Percentiles rank a stretch among this genome's conserved stretches.
Conservation (phyloP, 1,284 basidiomycete genomes). For the Cutaneotrichosporon daszewskae region DNA sequence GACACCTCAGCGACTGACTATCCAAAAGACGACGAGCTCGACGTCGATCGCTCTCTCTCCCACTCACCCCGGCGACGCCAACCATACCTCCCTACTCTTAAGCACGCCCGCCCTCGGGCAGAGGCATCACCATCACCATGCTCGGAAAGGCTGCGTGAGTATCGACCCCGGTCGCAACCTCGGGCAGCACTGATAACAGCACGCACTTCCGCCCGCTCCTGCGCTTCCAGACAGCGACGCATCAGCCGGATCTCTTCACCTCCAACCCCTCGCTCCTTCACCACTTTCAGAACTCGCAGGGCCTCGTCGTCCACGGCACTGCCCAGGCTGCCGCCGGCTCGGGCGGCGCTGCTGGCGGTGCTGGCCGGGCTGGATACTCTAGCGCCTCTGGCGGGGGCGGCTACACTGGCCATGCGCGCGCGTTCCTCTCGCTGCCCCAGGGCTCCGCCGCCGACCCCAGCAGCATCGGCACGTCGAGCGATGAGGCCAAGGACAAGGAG, state of each 20-base stretch:
- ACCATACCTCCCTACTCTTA: background rate
- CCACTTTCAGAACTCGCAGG: constrained; percentile 34
- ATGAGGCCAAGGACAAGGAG: constrained; percentile 18
- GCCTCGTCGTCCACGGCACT: constrained; percentile 22
- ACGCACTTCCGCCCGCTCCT: constrained; percentile 44
- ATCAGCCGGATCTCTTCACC: constrained; percentile 44
- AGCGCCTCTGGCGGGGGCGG: constrained; percentile 29
- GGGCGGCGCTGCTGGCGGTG: constrained; percentile 24
- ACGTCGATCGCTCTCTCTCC: background rate
- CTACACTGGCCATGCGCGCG: constrained; percentile 44
- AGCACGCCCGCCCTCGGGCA: constrained; percentile 8
- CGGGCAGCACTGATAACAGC: constrained; percentile 18
- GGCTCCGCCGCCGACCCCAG: constrained; percentile 27
- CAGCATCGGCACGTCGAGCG: constrained; percentile 17
- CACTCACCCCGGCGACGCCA: background rate
- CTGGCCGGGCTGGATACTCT: constrained; percentile 34
- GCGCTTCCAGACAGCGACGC: constrained; percentile 34
- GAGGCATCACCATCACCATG: constrained; percentile 26
- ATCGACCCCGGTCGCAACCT: background rate
- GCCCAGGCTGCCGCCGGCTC: constrained; percentile 18
- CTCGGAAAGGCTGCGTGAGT: constrained; percentile 45
- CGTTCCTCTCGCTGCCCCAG: constrained; percentile 38
- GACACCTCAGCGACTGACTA: too few species aligned
- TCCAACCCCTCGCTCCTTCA: constrained; percentile 46
- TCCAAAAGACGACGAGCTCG: too few species aligned